Evolutionary conservation across 208 protist genomes (phyloP).

Genomic region (Crithidia acanthocephali): DNA sequence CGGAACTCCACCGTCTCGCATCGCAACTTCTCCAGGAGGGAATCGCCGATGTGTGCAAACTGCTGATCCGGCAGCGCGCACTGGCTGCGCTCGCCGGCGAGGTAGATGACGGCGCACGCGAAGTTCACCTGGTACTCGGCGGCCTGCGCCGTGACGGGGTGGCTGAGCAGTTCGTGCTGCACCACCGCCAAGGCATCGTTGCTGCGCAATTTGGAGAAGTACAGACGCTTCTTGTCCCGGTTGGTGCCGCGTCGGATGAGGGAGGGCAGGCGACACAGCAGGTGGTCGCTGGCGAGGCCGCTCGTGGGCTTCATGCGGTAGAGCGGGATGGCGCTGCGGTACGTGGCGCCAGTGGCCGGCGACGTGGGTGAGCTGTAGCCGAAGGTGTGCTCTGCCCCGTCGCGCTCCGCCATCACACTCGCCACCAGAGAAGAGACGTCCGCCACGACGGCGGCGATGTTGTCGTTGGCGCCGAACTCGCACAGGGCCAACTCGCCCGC

Average conservation of each 20-base stretch:
- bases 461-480: constrained; percentile 55
- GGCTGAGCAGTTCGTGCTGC: constrained; percentile 40
- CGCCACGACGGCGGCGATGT: constrained; percentile 55
- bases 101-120: constrained; percentile 54
- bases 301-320: constrained; percentile 19
- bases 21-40: constrained; percentile 48
- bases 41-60: constrained; percentile 34
- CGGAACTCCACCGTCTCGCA: constrained; percentile 65
- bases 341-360: neutral
- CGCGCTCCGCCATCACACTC: constrained; percentile 1
- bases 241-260: constrained; percentile 75
- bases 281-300: constrained; percentile 30
- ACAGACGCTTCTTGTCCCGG: constrained; percentile 77
- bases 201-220: constrained; percentile 70
- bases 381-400: neutral
- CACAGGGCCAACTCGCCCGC: constrained; percentile 72
- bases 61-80: constrained; percentile 35
- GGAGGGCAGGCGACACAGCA: constrained; percentile 59
- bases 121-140: constrained; percentile 88
- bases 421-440: constrained; percentile 50
- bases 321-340: constrained; percentile 9
- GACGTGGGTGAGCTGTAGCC: neutral
- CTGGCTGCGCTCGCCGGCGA: constrained; percentile 31
- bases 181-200: constrained; percentile 54
- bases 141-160: constrained; percentile 35